These are phyloP conservation scores for Zygosaccharomyces gambellarensis DNA, from an alignment of 805 yeast species.

Conservation along the genomic window DNA sequence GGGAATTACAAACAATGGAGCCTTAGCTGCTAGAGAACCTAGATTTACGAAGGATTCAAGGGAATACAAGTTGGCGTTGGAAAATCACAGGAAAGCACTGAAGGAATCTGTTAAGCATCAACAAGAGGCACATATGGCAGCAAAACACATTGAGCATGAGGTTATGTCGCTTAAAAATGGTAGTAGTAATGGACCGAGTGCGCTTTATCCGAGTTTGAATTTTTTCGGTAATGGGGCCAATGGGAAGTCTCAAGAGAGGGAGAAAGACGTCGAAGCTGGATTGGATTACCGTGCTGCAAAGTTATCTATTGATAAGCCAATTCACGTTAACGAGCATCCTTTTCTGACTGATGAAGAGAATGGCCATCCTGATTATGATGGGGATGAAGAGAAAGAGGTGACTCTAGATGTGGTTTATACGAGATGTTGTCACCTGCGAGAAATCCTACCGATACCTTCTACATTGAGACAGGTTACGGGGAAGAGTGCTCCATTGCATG, in stretches of 20 bases:
- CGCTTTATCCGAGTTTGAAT: slow-evolving; percentile 1
- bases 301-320: slow-evolving; percentile 66
- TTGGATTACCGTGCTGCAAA: slow-evolving; percentile 27
- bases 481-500: slow-evolving; percentile 67
- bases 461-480: slow-evolving; percentile 78
- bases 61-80: slow-evolving; percentile 54
- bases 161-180: slow-evolving; percentile 43
- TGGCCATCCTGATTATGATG: slow-evolving; percentile 14
- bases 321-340: slow-evolving; percentile 55
- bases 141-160: slow-evolving; percentile 64
- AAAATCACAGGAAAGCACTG: slow-evolving; percentile 49
- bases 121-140: slow-evolving; percentile 68
- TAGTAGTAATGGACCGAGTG: background rate
- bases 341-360: slow-evolving; percentile 35
- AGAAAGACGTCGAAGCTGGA: background rate
- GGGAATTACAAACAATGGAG: slow-evolving; percentile 56
- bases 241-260: slow-evolving; percentile 2
- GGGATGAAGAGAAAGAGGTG: slow-evolving; percentile 23
- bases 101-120: slow-evolving; percentile 68
- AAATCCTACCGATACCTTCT: slow-evolving; percentile 87
- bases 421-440: slow-evolving; percentile 88
- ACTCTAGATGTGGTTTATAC: slow-evolving; percentile 70
- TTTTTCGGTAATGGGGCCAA: background rate
- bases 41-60: slow-evolving; percentile 34
- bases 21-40: slow-evolving; percentile 17